Percentiles rank a stretch among this genome's conserved stretches.
phyloP scores from a whole-genome alignment of 164 flowering plant genomes.

The Nymphaea colorata region DNA sequence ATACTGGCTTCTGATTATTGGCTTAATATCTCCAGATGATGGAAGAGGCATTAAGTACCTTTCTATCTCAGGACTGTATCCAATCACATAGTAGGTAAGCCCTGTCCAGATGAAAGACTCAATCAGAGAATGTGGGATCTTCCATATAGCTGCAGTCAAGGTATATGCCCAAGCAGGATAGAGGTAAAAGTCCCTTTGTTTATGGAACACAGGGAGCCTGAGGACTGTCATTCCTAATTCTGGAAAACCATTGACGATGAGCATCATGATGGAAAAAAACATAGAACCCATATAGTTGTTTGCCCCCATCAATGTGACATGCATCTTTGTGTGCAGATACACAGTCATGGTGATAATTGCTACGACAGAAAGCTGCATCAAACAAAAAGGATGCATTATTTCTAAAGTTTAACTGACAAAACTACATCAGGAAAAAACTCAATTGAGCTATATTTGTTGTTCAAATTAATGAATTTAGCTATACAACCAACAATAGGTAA shows the following conservation, averaged over 20 bases:
- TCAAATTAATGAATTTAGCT: too few relatives aligned
- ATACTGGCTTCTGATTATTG: background rate
- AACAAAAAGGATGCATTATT: background rate
- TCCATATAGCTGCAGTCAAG: constrained; percentile 1
- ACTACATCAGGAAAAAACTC: too few relatives aligned
- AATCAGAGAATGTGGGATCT: constrained; percentile 7
- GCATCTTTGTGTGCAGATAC: constrained; percentile 3
- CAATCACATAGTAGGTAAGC: constrained; percentile 8
- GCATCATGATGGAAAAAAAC: constrained; percentile 5
- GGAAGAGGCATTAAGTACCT: background rate
- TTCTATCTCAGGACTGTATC: constrained; percentile 5
- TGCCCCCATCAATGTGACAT: constrained; percentile 2
- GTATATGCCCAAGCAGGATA: constrained; percentile 9
- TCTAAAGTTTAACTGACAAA: too few relatives aligned
- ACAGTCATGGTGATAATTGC: constrained; percentile 6
- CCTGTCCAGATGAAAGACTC: constrained; percentile 3
- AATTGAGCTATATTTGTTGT: too few relatives aligned
- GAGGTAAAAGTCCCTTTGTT: constrained; percentile 8
- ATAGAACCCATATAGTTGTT: constrained; percentile 8
- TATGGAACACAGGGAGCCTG: constrained; percentile 5
- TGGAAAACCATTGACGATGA: constrained; percentile 5
- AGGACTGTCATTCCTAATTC: constrained; percentile 6
- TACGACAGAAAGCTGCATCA: background rate
- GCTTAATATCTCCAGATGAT: background rate
- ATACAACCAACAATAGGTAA: too few relatives aligned